A percentile compares a stretch with the other conserved stretches of the same genome.
Evolutionary conservation across 2,329 filamentous ascomycete genomes (phyloP).

Genomic region (Drechslerella stenobrocha): DNA sequence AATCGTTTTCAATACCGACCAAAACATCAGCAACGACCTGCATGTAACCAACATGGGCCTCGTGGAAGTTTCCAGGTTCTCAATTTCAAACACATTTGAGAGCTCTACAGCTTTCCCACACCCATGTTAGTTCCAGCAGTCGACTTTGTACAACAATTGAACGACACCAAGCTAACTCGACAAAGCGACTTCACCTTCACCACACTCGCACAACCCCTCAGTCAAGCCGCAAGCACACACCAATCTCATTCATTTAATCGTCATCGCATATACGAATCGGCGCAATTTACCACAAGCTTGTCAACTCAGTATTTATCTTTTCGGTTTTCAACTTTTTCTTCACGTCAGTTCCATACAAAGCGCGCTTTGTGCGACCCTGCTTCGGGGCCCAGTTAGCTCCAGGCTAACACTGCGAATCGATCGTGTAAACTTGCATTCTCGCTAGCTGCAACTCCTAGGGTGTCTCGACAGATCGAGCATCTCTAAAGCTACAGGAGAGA

Average conservation of each 20-base stretch:
- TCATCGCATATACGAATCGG: constrained; percentile 1
- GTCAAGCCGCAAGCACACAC: not conserved
- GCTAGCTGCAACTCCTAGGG: constrained; percentile 7
- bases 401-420: constrained; percentile 37
- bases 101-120: constrained; percentile 25
- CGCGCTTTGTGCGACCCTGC: too few relatives aligned
- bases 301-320: constrained; percentile 36
- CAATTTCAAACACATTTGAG: constrained; percentile 49
- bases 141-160: not conserved
- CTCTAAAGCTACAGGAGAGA: constrained; percentile 15
- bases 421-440: constrained; percentile 39
- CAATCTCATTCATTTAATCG: constrained; percentile 1
- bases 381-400: constrained; percentile 47
- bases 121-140: constrained; percentile 39
- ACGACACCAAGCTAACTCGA: not conserved
- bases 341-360: constrained; percentile 3
- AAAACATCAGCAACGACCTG: constrained; percentile 3
- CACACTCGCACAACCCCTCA: constrained; percentile 2
- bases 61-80: constrained; percentile 31
- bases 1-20: too few relatives aligned
- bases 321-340: constrained; percentile 12
- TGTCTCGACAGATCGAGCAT: constrained; percentile 7
- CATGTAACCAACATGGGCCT: constrained; percentile 38
- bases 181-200: constrained; percentile 1
- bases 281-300: constrained; percentile 3